Percentiles rank a stretch among this genome's conserved stretches.
These are phyloP conservation scores for Sugiyamaella xylanicola DNA, from an alignment of 1,139 yeast species.

Conservation along the genomic window DNA sequence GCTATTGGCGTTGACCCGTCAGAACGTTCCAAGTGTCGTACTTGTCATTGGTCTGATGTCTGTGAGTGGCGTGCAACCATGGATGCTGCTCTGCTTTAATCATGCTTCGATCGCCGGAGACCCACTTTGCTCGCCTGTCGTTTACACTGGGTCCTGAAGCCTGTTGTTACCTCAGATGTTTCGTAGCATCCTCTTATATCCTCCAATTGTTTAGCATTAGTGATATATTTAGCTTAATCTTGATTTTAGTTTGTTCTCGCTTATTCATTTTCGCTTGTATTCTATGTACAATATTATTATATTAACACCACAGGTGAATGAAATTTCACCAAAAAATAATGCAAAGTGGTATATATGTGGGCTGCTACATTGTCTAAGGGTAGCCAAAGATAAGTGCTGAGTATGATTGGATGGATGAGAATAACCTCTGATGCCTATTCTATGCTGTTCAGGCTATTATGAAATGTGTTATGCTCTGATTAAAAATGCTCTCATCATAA, in stretches of 20 bases:
- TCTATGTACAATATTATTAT: conserved; percentile 15
- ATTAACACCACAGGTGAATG: conserved; percentile 2
- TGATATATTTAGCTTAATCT: neutral
- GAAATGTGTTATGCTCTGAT: too few relatives aligned
- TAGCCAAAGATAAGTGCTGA: too few relatives aligned
- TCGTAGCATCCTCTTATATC: neutral
- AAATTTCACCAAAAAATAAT: conserved; percentile 2
- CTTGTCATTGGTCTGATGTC: conserved; percentile 27
- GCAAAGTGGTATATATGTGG: conserved; percentile 13
- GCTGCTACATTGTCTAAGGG: too few relatives aligned
- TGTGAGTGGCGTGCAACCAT: conserved; percentile 32
- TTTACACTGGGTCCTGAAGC: neutral
- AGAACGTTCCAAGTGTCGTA: conserved; percentile 31
- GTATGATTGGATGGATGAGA: too few relatives aligned
- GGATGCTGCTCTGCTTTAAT: conserved; percentile 9
- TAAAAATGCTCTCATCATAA: too few relatives aligned
- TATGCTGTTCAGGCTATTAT: too few relatives aligned
- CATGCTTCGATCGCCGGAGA: neutral
- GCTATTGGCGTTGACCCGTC: conserved; percentile 35
- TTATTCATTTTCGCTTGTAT: neutral
- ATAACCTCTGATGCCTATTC: too few relatives aligned
- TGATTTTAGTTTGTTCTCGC: neutral
- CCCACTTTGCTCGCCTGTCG: neutral
- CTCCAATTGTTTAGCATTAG: neutral
- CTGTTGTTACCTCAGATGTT: neutral